phyloP scores from a whole-genome alignment of 495 filamentous ascomycete genomes.

The Penicillium canescens region DNA sequence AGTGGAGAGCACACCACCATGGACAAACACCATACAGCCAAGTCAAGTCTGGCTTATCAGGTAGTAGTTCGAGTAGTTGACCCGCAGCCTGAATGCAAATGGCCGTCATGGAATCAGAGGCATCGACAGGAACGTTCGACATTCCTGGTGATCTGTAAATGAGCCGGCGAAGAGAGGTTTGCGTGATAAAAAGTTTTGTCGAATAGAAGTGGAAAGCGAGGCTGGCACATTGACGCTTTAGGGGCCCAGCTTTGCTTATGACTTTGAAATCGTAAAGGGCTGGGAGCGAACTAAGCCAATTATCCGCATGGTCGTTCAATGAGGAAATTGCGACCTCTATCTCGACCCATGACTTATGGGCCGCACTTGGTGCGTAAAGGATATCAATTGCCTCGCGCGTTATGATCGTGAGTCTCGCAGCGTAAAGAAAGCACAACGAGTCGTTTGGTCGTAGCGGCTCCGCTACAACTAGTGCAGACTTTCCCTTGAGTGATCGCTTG shows the following conservation, averaged over 20 bases:
- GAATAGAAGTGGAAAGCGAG: constrained; percentile 54
- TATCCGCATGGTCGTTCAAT: constrained; percentile 43
- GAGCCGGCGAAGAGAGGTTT: constrained; percentile 56
- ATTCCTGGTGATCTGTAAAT: background rate
- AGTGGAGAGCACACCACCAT: background rate
- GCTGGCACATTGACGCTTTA: constrained; percentile 23
- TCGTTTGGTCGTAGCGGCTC: constrained; percentile 19
- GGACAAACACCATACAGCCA: background rate
- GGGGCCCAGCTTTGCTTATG: constrained; percentile 16
- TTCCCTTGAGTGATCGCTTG: too few relatives aligned
- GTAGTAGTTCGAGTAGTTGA: background rate
- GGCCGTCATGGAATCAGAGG: background rate
- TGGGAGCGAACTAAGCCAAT: constrained; percentile 51
- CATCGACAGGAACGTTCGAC: constrained; percentile 32
- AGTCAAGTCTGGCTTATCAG: constrained; percentile 25
- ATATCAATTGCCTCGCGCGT: constrained; percentile 45
- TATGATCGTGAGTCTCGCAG: constrained; percentile 42
- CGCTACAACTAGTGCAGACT: too few relatives aligned
- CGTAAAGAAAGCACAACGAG: constrained; percentile 45
- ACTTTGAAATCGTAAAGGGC: constrained; percentile 40
- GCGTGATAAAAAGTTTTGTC: constrained; percentile 53
- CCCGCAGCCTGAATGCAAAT: background rate
- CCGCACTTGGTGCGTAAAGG: constrained; percentile 53
- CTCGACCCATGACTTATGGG: constrained; percentile 48
- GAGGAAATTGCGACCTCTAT: constrained; percentile 48